Evolutionary conservation across 345 rosid species (phyloP), one percentile per base, ranked within the genome.

Genomic region (Abelmoschus esculentus): DNA sequence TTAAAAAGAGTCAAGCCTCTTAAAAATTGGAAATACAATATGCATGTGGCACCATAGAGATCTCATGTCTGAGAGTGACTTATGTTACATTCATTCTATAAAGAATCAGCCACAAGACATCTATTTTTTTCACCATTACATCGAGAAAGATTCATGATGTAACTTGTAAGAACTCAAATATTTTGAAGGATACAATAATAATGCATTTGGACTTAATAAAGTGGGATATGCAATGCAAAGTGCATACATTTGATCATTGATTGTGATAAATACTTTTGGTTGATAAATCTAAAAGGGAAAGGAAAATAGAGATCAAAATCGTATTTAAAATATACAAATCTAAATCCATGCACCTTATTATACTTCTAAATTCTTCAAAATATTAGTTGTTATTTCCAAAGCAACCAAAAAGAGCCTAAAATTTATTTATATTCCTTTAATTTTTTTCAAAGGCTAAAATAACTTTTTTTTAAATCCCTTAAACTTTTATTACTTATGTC

Each of bases 1-100:
- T 50, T 40, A 66, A 68, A 67, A 32, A 10, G 19, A 26, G 59
- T 56, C 64, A 61, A 46, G 55, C 61, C 38, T 66, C 26, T 62
- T 8, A 19, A 13, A 15, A 31, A 52, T 2, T 55, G 59, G 6
- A 19, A 55, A 55, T 9, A 55, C 5, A 55, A 19, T 9, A 55
- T 22, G 9, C 11, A 40, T 40, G 26, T 7, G 28, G 13, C 14
- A 14, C 57, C 69, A 22, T 7, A 65, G 19, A 44, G 12, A 13
- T 65, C 55, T 65, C 55, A 63, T 63, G 22, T 42, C 53, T 63
- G 11, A 63, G 32, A 63, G 13, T 5, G 17, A 62, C 15, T 38
- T 11, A 18, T 3, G 32, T 63, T 5, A 14, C 32, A 19, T 19
- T 19, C 6, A 42, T 42, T 19, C n/a, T 19, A 50, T 19, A 38